Evolutionary conservation across 495 filamentous ascomycete species (phyloP).

Genomic region (Neurospora tetrasperma): DNA sequence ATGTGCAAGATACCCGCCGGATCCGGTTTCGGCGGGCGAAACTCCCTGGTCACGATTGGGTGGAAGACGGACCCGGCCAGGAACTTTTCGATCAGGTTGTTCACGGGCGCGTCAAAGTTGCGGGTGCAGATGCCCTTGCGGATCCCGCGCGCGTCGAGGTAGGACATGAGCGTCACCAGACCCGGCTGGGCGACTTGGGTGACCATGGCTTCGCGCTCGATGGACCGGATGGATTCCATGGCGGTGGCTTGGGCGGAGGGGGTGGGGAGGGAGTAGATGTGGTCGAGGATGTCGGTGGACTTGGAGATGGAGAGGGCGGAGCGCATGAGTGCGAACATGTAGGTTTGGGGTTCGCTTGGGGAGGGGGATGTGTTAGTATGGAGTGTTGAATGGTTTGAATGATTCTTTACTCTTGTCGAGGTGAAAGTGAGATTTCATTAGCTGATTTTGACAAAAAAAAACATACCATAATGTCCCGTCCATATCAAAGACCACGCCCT

Average conservation of each 20-base stretch:
- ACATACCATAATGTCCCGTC: conserved; percentile 84
- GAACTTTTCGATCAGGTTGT: conserved; percentile 63
- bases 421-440: no score
- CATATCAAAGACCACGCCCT: conserved; percentile 88
- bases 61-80: conserved; percentile 55
- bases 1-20: conserved; percentile 84
- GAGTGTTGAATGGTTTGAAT: no score
- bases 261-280: conserved; percentile 64
- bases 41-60: conserved; percentile 81
- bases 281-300: conserved; percentile 71
- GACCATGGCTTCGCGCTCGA: conserved; percentile 72
- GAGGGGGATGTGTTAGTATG: background rate
- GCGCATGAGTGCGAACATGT: conserved; percentile 91
- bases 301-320: conserved; percentile 53
- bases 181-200: conserved; percentile 73
- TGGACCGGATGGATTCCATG: conserved; percentile 58
- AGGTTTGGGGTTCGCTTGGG: conserved; percentile 71
- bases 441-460: no score
- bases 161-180: conserved; percentile 62
- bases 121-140: conserved; percentile 83
- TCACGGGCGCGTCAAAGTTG: conserved; percentile 71
- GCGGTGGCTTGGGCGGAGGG: conserved; percentile 48
- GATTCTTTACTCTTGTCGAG: no score
- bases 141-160: conserved; percentile 55
- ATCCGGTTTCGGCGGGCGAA: conserved; percentile 74